Evolutionary conservation across 441 rosid genomes (phyloP), one percentile per base, ranked within the genome.

Genomic region (Viola pubescens): DNA sequence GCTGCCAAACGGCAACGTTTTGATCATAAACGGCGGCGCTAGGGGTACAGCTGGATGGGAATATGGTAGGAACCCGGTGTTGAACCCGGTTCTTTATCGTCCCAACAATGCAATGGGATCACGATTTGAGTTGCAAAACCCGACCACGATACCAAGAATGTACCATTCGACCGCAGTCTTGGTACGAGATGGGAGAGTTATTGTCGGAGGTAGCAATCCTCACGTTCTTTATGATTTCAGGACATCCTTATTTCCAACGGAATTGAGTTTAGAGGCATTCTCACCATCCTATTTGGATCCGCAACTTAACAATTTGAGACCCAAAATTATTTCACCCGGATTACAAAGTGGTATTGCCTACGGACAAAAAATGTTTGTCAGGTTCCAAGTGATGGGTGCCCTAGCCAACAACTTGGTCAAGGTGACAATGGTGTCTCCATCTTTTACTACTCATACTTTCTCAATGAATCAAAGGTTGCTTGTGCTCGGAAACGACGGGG

Each of bases 31-130:
- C 46, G 96, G 98, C 0, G 89, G 76, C 0, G 80, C 64, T 14
- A 39, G 65, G 0, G 97, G 98, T 40, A 81, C 91, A 0, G 95
- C 91, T 1, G 97, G 98, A 5, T 89, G 96, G 96, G 94, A 91
- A 42, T 34, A 45, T 0, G 94, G 72, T 0, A 74, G 71, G 19
- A 64, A 60, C 3, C 91, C 91, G 1, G 69, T 74, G 14, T 69
- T 80, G 13, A 71, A 70, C 7, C 95, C 98, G 3, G 60, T 85
- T 5, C 63, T 91, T 11, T 91, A 89, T 37, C 71, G 63, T 13
- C 82, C 85, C 4, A 37, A 56, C 0, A 53, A 51, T 1, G 73
- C 77, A 0, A 50, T 26, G 1, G 77, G 37, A 42, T 57, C 64
- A 12, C 73, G 86, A 53, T 91, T 83, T 61, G 73, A 78, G 4